Conservation (phyloP, 2,329 filamentous ascomycete genomes). For the Dothistroma pini region DNA sequence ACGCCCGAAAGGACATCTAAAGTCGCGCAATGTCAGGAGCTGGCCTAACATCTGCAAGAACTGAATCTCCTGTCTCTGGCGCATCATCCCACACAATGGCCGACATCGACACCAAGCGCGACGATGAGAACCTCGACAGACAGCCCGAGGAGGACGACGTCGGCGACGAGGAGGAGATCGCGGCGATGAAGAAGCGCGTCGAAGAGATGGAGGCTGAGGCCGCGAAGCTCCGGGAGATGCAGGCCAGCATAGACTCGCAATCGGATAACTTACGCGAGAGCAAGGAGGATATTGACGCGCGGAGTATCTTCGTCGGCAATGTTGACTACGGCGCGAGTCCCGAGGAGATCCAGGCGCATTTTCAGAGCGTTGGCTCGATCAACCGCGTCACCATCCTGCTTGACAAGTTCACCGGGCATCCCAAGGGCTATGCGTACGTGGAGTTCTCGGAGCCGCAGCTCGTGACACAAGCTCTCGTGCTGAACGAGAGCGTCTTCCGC, state of each 20-base stretch:
- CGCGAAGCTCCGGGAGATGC: slow-evolving; percentile 53
- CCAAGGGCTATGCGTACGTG: slow-evolving; percentile 99
- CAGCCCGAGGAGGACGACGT: slow-evolving; percentile 32
- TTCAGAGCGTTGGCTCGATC: slow-evolving; percentile 94
- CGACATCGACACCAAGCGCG: slow-evolving; percentile 26
- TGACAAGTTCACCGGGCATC: slow-evolving; percentile 98
- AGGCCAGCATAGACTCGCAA: slow-evolving; percentile 71
- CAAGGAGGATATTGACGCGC: slow-evolving; percentile 91
- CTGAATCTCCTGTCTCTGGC: slow-evolving; percentile 15
- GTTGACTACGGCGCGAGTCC: slow-evolving; percentile 97
- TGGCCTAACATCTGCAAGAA: slow-evolving; percentile 5
- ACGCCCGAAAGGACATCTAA: slow-evolving; percentile 8
- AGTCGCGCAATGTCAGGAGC: slow-evolving; percentile 7
- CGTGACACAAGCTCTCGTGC: slow-evolving; percentile 85
- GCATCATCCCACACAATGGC: slow-evolving; percentile 28
- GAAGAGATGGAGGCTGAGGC: slow-evolving; percentile 58
- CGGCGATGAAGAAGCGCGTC: slow-evolving; percentile 52
- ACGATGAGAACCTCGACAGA: slow-evolving; percentile 26
- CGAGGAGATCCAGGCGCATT: slow-evolving; percentile 97
- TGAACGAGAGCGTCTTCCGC: slow-evolving; percentile 96
- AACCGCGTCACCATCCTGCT: slow-evolving; percentile 96
- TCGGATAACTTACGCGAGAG: slow-evolving; percentile 80
- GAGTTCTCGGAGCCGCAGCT: slow-evolving; percentile 94
- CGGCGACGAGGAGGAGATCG: slow-evolving; percentile 42
- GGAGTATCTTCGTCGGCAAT: slow-evolving; percentile 97